phyloP scores from a whole-genome alignment of 192 early-diverging fungal genomes.

The Linnemannia hyalina region DNA sequence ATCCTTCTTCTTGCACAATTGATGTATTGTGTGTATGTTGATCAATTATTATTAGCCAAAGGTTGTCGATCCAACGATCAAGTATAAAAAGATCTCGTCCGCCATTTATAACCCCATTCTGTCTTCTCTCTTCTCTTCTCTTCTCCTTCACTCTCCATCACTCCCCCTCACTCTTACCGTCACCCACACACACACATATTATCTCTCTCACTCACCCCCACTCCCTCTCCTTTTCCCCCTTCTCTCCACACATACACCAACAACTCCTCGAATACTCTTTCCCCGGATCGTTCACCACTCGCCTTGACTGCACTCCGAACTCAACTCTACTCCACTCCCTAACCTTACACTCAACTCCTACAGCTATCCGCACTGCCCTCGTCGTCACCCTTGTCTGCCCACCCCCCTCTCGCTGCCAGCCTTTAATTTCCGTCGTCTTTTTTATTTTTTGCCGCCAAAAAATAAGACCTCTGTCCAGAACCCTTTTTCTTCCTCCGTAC shows the following conservation, averaged over 20 bases:
- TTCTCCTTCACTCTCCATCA: background rate
- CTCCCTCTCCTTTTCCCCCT: background rate
- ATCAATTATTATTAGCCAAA: too few relatives aligned
- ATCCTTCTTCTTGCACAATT: too few relatives aligned
- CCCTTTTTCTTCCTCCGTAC: background rate
- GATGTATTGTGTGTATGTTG: too few relatives aligned
- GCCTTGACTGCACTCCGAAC: background rate
- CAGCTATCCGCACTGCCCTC: background rate
- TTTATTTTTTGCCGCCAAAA: conserved; percentile 16
- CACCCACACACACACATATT: background rate
- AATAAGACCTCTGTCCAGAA: background rate
- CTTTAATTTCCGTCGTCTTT: conserved; percentile 6
- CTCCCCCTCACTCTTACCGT: background rate
- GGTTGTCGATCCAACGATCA: background rate
- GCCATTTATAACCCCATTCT: background rate
- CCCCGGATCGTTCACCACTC: too few relatives aligned
- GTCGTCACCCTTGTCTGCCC: background rate
- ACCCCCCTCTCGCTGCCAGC: background rate
- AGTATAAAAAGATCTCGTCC: conserved; percentile 24
- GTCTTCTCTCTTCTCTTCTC: background rate
- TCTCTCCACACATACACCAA: background rate
- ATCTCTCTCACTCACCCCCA: background rate
- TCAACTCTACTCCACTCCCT: background rate
- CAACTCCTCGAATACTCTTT: background rate
- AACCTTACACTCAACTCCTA: background rate